phyloP scores from a whole-genome alignment of 768 basidiomycete genomes.

The Royoungia palumana region DNA sequence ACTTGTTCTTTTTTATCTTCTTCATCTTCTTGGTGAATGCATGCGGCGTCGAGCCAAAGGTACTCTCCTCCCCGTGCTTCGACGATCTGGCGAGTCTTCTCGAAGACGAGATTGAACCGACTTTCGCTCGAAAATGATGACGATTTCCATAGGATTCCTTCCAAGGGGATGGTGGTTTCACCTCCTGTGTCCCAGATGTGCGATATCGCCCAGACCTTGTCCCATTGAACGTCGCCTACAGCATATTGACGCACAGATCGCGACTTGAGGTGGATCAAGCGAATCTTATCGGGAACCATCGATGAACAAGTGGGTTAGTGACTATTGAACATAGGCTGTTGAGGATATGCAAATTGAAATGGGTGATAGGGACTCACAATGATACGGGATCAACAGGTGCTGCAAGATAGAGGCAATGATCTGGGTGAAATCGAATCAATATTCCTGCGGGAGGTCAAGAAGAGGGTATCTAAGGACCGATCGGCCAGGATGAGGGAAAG shows the following conservation, averaged over 20 bases:
- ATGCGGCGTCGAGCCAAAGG: conserved; percentile 12
- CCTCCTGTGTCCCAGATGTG: conserved; percentile 6
- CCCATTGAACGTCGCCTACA: conserved; percentile 1
- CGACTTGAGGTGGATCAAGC: conserved; percentile 1
- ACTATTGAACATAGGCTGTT: background rate
- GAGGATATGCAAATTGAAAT: background rate
- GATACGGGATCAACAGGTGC: too few species aligned
- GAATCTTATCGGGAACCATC: background rate
- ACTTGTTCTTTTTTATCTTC: conserved; percentile 3
- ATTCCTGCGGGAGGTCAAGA: too few species aligned
- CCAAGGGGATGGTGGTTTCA: background rate
- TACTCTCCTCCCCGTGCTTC: background rate
- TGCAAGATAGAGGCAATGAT: too few species aligned
- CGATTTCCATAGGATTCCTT: conserved; percentile 2
- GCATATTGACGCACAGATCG: background rate
- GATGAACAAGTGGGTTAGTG: too few species aligned
- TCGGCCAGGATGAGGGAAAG: too few species aligned
- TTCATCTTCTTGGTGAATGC: background rate
- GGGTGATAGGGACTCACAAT: background rate
- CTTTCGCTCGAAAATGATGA: conserved; percentile 3
- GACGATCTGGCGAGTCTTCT: background rate
- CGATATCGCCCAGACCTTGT: conserved; percentile 8
- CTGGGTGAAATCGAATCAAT: too few species aligned
- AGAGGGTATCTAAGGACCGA: too few species aligned
- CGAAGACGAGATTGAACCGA: conserved; percentile 4